Evolutionary conservation across 179 eudicot species (phyloP), one percentile per base, ranked within the genome.

Genomic region (Silene coronaria): DNA sequence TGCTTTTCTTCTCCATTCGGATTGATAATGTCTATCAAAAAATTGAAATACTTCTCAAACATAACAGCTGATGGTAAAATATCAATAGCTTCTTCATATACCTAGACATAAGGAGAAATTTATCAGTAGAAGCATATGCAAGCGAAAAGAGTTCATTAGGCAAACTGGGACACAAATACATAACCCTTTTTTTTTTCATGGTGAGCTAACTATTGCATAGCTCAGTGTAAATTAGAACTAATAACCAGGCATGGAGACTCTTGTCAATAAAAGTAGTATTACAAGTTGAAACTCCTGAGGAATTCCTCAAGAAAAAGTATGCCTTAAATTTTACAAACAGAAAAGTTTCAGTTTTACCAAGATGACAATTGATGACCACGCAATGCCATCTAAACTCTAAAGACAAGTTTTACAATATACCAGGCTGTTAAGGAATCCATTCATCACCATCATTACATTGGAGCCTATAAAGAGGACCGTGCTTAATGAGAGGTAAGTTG

Each of bases 81-180:
- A 36, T 81, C 66, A 69, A 89, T 63, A 76, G 91, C 98, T 78
- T 89, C 91, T 71, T 91, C 96, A 85, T 89, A 93, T 59, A 91
- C 88, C 98, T 93, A 77, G 14, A 75, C 45, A 55, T 32, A 70
- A n/a, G 19, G 51, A 59, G 28, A 38, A 12, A 26, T 12, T 53
- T 22, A 23, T 22, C 38, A 22, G 61, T 28, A 71, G 13, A 27
- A 46, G 13, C 34, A 67, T 38, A 38, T 58, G 46, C 36, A 68
- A 45, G 22, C 8, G 24, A n/a, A 71, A 17, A 22, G 34, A 53
- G 58, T 55, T 59, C 55, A 67, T 16, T 23, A 58, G 12, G 73
- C 42, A 68, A 68, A 24, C 28, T 12, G 42, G 51, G 60, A 34
- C 58, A 76, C 14, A 9, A 71, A 48, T 51, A 51, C 45, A 55